Evolutionary conservation across 2,329 filamentous ascomycete genomes (phyloP).

Genomic region (Beauveria sp.): DNA sequence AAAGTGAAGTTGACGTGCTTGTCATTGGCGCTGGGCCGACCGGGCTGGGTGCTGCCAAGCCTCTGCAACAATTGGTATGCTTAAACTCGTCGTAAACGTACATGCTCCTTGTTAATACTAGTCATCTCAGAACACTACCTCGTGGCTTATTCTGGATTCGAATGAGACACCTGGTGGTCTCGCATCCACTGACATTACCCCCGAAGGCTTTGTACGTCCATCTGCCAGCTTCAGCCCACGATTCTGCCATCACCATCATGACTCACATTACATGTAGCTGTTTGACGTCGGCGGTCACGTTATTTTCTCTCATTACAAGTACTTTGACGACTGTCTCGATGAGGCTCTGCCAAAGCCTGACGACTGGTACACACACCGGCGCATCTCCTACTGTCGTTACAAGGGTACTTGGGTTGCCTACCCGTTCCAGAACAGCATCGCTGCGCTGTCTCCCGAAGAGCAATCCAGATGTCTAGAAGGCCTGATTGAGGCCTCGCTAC

Average conservation of each 20-base stretch:
- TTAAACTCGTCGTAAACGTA: too few species aligned
- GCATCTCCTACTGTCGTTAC: constrained; percentile 90
- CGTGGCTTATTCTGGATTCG: constrained; percentile 84
- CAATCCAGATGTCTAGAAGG: constrained; percentile 83
- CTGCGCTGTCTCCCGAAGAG: constrained; percentile 85
- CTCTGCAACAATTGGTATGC: too few species aligned
- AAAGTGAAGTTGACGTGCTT: too few species aligned
- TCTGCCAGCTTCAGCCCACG: not conserved
- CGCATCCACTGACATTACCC: constrained; percentile 82
- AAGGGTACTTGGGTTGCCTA: constrained; percentile 87
- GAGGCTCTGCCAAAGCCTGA: not conserved
- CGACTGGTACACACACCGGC: constrained; percentile 90
- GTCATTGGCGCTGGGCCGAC: too few species aligned
- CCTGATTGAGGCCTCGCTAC: constrained; percentile 80
- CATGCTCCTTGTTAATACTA: too few species aligned
- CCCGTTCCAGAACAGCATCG: constrained; percentile 96
- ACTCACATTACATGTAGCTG: constrained; percentile 47
- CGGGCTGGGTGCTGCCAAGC: too few species aligned
- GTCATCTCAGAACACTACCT: constrained; percentile 24
- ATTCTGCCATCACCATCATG: not conserved
- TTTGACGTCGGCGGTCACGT: constrained; percentile 93
- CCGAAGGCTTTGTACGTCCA: constrained; percentile 79
- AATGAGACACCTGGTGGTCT: constrained; percentile 82
- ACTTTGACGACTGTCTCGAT: constrained; percentile 86
- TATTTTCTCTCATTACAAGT: constrained; percentile 97